These are phyloP conservation scores for Cucumis cinereus DNA, from an alignment of 306 rosid species.

Conservation along the genomic window DNA sequence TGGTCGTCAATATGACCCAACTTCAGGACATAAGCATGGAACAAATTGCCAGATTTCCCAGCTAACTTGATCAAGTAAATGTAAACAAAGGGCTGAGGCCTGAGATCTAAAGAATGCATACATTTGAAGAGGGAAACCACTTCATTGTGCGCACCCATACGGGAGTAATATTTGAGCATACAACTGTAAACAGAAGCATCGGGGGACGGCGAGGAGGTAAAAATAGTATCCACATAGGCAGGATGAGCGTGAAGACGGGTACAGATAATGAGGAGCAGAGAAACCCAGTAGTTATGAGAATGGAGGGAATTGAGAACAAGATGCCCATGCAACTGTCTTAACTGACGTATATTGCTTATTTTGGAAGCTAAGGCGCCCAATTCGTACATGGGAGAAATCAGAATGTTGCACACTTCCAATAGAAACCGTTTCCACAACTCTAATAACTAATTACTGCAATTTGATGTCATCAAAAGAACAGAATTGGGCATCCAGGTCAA, in stretches of 20 bases:
- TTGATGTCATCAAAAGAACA: background rate
- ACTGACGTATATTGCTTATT: conserved; percentile 16
- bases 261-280: conserved; percentile 39
- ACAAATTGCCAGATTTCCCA: conserved; percentile 24
- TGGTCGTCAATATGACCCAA: conserved; percentile 27
- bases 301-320: conserved; percentile 32
- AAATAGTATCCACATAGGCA: conserved; percentile 30
- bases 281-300: conserved; percentile 33
- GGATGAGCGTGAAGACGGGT: conserved; percentile 41
- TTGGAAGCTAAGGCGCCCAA: conserved; percentile 1
- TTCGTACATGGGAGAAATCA: background rate
- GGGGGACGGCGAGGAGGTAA: conserved; percentile 23
- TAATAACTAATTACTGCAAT: background rate
- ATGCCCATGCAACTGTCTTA: conserved; percentile 42
- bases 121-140: conserved; percentile 26
- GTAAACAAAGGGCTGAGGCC: conserved; percentile 26
- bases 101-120: conserved; percentile 17
- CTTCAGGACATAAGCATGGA: conserved; percentile 39
- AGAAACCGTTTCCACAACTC: background rate
- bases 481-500: background rate
- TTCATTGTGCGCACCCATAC: conserved; percentile 12
- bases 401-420: background rate
- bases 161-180: conserved; percentile 46
- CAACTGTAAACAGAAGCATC: conserved; percentile 24
- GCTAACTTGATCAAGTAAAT: conserved; percentile 32